Evolutionary conservation across 1,139 yeast genomes (phyloP), one percentile per base, ranked within the genome.

Genomic region (Kurtzmaniella natalensis): DNA sequence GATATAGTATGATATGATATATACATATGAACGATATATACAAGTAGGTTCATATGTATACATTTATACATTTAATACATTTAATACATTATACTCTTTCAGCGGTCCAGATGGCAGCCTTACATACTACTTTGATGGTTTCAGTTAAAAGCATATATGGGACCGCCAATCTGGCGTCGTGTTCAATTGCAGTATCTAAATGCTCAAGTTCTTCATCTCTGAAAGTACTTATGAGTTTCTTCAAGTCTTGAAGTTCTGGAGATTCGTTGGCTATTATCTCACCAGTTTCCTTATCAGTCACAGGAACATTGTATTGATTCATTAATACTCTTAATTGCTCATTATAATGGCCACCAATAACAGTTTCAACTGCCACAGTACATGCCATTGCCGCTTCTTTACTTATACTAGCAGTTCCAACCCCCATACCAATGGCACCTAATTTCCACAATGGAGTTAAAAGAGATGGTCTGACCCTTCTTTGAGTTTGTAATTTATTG

Each of bases 301-400:
- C 62, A 3, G 73, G 69, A 13, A 72, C 54, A 27, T 67, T 60
- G 44, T 68, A 80, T 43, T 80, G 81, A 46, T 77, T 78, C 60
- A 72, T 69, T 37, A 92, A 64, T 36, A 81, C 79, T 36, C 99
- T 67, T 43, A 92, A 64, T 57, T 92, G 99, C 42, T 81, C 80
- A 51, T 94, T 92, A 61, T 92, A 92, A 56, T 92, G 99, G 1
- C 86, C 85, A 2, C 98, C 99, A 57, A 92, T 94, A 2, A 94
- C 97, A 0, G 98, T 94, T 59, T 92, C 99, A 1, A 92, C 98
- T 0, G 98, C 98, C 40, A 89, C 97, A 0, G 99, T 92, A 53
- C 99, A 94, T 1, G 98, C 98, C 99, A 92, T 92, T 2, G 98
- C 98, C 1, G 96, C 96, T 54, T 92, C 96, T 50, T 87, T 86